Percentiles rank a stretch among this genome's conserved stretches.
These are phyloP conservation scores for Skeletonema tropicum DNA, from an alignment of 108 stramenopile species.

Conservation along the genomic window DNA sequence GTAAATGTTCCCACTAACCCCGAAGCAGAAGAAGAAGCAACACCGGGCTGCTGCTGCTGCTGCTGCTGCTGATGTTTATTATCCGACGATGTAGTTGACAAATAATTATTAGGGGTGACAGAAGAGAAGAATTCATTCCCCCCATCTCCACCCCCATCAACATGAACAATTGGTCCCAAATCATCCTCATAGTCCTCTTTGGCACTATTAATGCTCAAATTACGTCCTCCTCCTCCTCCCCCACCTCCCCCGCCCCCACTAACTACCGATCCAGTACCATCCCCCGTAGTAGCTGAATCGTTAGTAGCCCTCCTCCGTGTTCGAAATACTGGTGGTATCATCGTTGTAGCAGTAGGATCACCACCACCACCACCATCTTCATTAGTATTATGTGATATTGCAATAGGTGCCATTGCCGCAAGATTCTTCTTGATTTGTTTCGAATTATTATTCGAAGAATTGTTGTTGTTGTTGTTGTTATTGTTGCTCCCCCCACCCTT, in stretches of 20 bases:
- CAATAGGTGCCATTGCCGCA: slow-evolving; percentile 1
- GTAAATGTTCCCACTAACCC: not conserved
- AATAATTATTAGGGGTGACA: too few species aligned
- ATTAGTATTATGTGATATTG: slow-evolving; percentile 1
- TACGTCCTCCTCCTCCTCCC: not conserved
- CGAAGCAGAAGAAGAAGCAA: not conserved
- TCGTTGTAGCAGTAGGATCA: not conserved
- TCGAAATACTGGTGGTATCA: not conserved
- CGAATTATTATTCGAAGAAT: not conserved
- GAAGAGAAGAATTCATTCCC: not conserved
- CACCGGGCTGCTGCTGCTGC: too few species aligned
- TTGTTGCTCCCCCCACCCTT: not conserved
- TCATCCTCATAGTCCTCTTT: not conserved
- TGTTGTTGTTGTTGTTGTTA: not conserved
- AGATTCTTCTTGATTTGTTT: not conserved
- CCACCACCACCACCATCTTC: not conserved
- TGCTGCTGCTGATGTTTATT: not conserved
- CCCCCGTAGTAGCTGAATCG: not conserved
- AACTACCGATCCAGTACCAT: not conserved
- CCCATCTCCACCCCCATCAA: slow-evolving; percentile 4
- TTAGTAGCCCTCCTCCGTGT: not conserved
- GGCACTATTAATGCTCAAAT: too few species aligned
- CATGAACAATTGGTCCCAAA: slow-evolving; percentile 3
- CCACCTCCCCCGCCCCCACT: not conserved
- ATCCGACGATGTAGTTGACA: not conserved